phyloP scores from a whole-genome alignment of 2,329 filamentous ascomycete species.

The Dactylellina cionopaga region DNA sequence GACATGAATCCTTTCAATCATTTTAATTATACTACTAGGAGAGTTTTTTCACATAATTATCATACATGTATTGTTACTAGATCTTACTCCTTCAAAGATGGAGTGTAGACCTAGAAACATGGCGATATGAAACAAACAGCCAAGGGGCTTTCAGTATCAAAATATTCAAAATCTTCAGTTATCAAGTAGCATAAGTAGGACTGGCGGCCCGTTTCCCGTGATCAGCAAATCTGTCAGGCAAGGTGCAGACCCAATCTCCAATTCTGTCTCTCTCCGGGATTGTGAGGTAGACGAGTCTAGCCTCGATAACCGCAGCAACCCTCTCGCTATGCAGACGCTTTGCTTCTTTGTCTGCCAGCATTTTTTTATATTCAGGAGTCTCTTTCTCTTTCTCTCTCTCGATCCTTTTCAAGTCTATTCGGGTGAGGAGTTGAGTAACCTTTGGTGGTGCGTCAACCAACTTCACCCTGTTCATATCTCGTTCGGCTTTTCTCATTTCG shows the following conservation, averaged over 20 bases:
- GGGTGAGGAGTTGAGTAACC: background rate
- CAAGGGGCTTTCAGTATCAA: background rate
- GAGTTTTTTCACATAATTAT: too few species aligned
- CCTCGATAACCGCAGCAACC: background rate
- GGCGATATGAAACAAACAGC: too few species aligned
- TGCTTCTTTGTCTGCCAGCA: background rate
- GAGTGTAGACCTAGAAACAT: too few species aligned
- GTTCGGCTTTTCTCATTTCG: background rate
- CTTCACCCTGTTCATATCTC: background rate
- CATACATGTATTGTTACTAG: too few species aligned
- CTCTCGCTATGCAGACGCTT: background rate
- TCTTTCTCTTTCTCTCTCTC: background rate
- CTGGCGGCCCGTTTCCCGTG: background rate
- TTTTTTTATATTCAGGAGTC: background rate
- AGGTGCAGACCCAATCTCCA: background rate
- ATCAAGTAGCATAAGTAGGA: background rate
- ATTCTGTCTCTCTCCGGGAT: background rate
- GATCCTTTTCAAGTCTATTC: background rate
- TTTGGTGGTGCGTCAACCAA: background rate
- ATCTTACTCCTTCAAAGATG: too few species aligned
- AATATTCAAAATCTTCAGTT: background rate
- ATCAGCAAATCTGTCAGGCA: conserved; percentile 9
- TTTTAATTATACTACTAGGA: too few species aligned
- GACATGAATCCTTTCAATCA: too few species aligned
- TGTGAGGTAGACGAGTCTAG: background rate